Conservation (phyloP, 2,329 filamentous ascomycete genomes). For the Albifimbria verrucaria region DNA sequence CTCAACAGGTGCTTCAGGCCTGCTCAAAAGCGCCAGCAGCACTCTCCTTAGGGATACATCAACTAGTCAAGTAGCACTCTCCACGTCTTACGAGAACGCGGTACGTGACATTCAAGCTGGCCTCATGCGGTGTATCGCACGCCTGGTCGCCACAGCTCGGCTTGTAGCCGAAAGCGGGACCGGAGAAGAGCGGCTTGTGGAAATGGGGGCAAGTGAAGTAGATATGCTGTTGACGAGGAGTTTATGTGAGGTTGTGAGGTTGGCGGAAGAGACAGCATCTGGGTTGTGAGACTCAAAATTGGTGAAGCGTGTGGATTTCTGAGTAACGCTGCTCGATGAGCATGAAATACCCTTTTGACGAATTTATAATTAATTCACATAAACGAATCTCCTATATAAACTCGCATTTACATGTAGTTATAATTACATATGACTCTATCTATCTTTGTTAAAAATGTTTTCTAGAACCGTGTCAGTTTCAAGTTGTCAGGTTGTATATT, state of each 20-base stretch:
- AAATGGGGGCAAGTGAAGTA: conserved; percentile 25
- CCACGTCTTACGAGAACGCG: conserved; percentile 26
- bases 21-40: conserved; percentile 21
- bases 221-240: conserved; percentile 37
- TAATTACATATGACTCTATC: too few relatives aligned
- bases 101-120: conserved; percentile 46
- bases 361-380: too few relatives aligned
- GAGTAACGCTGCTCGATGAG: neutral
- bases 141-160: conserved; percentile 47
- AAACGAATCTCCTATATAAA: too few relatives aligned
- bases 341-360: neutral
- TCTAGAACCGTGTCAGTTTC: too few relatives aligned
- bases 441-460: too few relatives aligned
- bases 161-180: conserved; percentile 28
- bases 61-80: conserved; percentile 9
- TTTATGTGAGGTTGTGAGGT: conserved; percentile 39
- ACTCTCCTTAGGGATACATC: conserved; percentile 23
- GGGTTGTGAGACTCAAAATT: neutral
- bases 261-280: conserved; percentile 26
- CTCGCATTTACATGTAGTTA: too few relatives aligned
- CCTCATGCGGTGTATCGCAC: conserved; percentile 46
- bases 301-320: neutral
- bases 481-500: too few relatives aligned
- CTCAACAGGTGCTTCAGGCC: conserved; percentile 16
- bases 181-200: conserved; percentile 25